A percentile compares a stretch with the other conserved stretches of the same genome.
phyloP scores from a whole-genome alignment of 2,329 filamentous ascomycete species.

The Hypoxylon sp. region DNA sequence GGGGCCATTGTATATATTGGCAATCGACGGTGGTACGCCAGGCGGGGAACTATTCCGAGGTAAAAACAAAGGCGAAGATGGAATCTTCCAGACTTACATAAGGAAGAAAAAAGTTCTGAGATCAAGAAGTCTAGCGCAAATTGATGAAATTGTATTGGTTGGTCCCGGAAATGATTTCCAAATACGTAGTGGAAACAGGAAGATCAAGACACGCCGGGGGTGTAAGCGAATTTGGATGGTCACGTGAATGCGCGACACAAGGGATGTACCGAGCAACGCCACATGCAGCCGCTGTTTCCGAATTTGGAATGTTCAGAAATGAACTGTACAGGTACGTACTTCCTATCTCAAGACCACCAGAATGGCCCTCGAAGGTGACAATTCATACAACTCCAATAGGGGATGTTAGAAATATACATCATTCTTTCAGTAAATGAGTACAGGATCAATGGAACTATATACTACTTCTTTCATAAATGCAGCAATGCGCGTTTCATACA shows the following conservation, averaged over 20 bases:
- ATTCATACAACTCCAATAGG: too few species aligned
- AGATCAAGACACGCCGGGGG: background rate
- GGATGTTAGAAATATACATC: too few species aligned
- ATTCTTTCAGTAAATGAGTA: too few species aligned
- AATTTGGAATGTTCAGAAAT: background rate
- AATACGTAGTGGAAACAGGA: background rate
- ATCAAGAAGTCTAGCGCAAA: background rate
- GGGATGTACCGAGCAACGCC: background rate
- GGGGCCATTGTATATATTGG: conserved; percentile 56
- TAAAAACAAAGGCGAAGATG: background rate
- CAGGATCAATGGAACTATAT: too few species aligned
- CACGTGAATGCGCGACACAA: background rate
- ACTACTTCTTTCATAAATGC: too few species aligned
- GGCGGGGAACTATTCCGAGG: background rate
- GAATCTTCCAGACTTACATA: background rate
- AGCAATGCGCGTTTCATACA: too few species aligned
- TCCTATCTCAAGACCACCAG: background rate
- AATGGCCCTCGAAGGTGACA: background rate
- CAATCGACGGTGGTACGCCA: background rate
- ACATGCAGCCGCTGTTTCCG: conserved; percentile 1
- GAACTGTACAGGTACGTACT: background rate
- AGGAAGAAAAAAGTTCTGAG: background rate
- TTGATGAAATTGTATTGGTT: conserved; percentile 1
- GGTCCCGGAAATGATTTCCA: background rate
- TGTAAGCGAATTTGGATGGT: background rate